These are phyloP conservation scores for Fragaria vesca DNA, from an alignment of 306 rosid genomes.

Conservation along the genomic window DNA sequence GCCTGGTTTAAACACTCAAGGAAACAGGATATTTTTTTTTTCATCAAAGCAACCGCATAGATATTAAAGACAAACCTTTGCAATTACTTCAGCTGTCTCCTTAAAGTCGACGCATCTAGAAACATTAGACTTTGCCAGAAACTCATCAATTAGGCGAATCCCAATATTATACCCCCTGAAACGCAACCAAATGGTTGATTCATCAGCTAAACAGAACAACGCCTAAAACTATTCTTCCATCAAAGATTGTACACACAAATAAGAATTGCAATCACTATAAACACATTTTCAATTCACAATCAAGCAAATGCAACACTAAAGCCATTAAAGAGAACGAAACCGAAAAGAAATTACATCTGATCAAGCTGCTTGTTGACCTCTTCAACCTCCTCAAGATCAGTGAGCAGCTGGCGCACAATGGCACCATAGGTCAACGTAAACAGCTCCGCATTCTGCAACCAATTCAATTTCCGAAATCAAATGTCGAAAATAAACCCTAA, in stretches of 20 bases:
- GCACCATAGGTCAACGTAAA: slow-evolving; percentile 99
- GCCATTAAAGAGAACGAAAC: not conserved
- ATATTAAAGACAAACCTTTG: slow-evolving; percentile 56
- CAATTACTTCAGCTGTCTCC: slow-evolving; percentile 95
- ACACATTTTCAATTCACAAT: not conserved
- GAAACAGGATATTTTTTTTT: not conserved
- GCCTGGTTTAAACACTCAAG: not conserved
- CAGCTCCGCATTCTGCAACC: slow-evolving; percentile 81
- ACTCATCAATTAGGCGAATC: slow-evolving; percentile 87
- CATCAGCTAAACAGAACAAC: not conserved
- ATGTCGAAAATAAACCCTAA: not conserved
- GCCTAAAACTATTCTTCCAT: not conserved
- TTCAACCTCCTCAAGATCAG: slow-evolving; percentile 97
- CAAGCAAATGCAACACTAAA: not conserved
- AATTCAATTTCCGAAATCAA: not conserved
- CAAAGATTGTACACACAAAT: not conserved
- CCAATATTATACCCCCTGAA: slow-evolving; percentile 97
- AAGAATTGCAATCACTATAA: not conserved
- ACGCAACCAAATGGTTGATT: not conserved
- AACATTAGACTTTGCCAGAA: slow-evolving; percentile 95
- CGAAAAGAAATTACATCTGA: slow-evolving; percentile 57
- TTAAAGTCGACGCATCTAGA: slow-evolving; percentile 91
- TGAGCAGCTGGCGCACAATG: slow-evolving; percentile 95
- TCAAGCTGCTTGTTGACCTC: slow-evolving; percentile 99
- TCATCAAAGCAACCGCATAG: not conserved